Base-by-base conservation (phyloP, 257 asterid genomes). In the Plectranthus barbatus region DNA sequence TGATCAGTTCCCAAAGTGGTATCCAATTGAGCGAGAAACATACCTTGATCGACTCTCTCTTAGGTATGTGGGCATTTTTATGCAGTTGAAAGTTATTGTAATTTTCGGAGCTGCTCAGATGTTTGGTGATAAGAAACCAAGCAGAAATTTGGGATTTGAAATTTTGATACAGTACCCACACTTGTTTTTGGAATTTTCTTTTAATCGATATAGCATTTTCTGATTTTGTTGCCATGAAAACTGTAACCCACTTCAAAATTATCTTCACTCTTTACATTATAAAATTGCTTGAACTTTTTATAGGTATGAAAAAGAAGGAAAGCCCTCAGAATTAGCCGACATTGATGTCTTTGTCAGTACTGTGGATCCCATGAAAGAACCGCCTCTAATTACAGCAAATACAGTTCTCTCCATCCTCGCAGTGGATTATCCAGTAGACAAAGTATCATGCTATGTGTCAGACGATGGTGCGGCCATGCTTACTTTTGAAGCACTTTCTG, bases 381-480 rank as follows among this genome's bases (percentile, higher is more conserved):
- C 95, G 47, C 95, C 92, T 33, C 51, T 84, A 50, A 86, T 86
- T 58, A 89, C 95, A 15, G 97, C 95, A 39, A 90, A 90, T 71
- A 90, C 97, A 4, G 91, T 90, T 66, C 83, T 90, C 26, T 90
- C 97, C 48, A 90, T 90, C 36, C 86, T 90, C 33, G 92, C 97
- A 10, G 90, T 85, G 52, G 97, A 90, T 64, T 89, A 89, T 72
- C 97, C 97, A 14, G 82, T 78, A 0, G 86, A 89, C 26, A 86
- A 86, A 69, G 91, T 89, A 15, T 66, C 91, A 5, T 90, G 97
- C 70, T 90, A 90, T 45, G 86, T 86, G 34, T 90, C 97, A 1
- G 97, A 90, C 70, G 95, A 89, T 76, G 96, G 96, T 69, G 96
- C 96, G 18, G 83, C 96, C 40, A 84, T 90, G 95, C 90, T 87